phyloP scores from a whole-genome alignment of 352 stramenopile species.

The Paralagenidium karlingii region DNA sequence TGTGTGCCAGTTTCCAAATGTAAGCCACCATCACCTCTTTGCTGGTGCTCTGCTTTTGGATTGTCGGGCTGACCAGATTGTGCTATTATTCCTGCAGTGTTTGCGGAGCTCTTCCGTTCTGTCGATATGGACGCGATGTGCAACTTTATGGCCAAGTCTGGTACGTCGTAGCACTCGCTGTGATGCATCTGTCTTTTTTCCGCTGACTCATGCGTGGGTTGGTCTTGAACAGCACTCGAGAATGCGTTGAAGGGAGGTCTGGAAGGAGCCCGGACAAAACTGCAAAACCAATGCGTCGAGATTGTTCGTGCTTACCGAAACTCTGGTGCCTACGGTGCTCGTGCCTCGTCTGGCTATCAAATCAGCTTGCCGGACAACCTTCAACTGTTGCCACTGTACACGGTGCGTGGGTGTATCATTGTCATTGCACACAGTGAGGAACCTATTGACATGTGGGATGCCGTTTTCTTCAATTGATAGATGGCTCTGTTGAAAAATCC shows the following conservation, averaged over 20 bases:
- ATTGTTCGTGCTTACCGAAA: constrained; percentile 88
- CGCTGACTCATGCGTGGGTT: too few relatives aligned
- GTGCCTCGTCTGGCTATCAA: constrained; percentile 59
- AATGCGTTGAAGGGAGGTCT: constrained; percentile 90
- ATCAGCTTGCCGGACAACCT: constrained; percentile 85
- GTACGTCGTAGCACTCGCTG: too few relatives aligned
- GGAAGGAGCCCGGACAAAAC: constrained; percentile 85
- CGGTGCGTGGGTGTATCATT: constrained; percentile 28
- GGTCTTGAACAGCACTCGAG: constrained; percentile 89
- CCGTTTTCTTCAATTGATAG: constrained; percentile 16
- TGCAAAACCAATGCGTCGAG: constrained; percentile 90
- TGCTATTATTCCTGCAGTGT: constrained; percentile 27
- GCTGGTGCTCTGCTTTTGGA: neutral
- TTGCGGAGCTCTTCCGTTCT: constrained; percentile 85
- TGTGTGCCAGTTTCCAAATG: constrained; percentile 87
- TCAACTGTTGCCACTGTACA: constrained; percentile 93
- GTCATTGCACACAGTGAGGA: neutral
- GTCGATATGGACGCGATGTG: constrained; percentile 90
- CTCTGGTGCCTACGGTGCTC: constrained; percentile 55
- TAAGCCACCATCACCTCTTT: constrained; percentile 15
- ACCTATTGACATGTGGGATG: neutral
- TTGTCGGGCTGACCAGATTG: neutral
- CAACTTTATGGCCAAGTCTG: constrained; percentile 95
- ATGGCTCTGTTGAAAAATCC: constrained; percentile 98
- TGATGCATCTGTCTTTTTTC: too few relatives aligned